Evolutionary conservation across 2,329 filamentous ascomycete species (phyloP), one percentile per base, ranked within the genome.

Genomic region (Sarocladiaceae sp.): DNA sequence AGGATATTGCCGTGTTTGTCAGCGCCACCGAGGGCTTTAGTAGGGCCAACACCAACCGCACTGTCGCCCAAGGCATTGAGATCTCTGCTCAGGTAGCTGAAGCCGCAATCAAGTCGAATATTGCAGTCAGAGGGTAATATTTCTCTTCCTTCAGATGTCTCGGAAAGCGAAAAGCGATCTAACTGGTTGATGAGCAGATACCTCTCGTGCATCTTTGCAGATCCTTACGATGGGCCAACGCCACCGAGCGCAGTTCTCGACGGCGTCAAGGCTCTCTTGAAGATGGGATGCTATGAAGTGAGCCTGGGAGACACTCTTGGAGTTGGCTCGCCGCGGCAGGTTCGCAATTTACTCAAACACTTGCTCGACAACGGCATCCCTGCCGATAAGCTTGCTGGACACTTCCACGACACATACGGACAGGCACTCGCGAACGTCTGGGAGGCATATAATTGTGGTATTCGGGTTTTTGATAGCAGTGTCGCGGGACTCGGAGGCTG

Each of bases 391-490:
- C 22, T 88, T 1, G 85, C 84, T 0, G 76, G 86, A 54, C 86
- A 89, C 62, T 88, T 88, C 61, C 86, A 89, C 60, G 85, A 89
- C 59, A 88, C 85, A 0, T 87, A 86, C 60, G 85, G 84, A 3
- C 82, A 86, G 61, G 85, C 83, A 1, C 71, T 87, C 2, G 80
- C 84, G 2, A 88, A 88, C 60, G 79, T 80, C 0, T 78, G 84
- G 57, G 76, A 84, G 17, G 80, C 80, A 2, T 77, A 87, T 17
- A 77, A 82, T 49, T 76, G 79, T 55, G 86, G 85, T 1, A 71
- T 88, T 12, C 67, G 82, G 11, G 80, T 79, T 0, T 88, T 88
- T 59, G 86, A 88, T 60, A 79, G 79, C 53, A 84, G 83, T 11
- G 81, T 88, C 2, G 82, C 75, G 1, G 85, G 85, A 0, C 69